Evolutionary conservation across 2,329 filamentous ascomycete genomes (phyloP).

Genomic region (Fusarium neocosmosporiellum): DNA sequence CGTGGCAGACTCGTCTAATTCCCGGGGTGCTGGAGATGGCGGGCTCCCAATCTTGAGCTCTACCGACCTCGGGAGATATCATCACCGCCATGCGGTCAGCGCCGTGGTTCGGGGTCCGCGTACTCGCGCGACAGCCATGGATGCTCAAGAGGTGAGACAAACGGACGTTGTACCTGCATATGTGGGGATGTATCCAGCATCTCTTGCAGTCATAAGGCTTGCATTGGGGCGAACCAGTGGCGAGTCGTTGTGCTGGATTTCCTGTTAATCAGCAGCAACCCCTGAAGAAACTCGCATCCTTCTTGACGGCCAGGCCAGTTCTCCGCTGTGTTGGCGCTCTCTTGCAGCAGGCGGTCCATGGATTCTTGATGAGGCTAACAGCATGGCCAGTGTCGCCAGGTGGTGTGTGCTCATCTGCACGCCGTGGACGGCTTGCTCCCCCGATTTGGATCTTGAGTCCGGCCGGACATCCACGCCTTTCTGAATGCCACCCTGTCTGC

Average conservation of each 20-base stretch:
- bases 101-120: not conserved
- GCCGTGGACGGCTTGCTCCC: constrained; percentile 31
- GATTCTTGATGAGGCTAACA: constrained; percentile 30
- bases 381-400: constrained; percentile 29
- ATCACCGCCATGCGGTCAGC: not conserved
- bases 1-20: not conserved
- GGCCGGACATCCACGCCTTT: constrained; percentile 30
- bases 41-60: not conserved
- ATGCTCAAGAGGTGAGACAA: constrained; percentile 12
- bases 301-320: constrained; percentile 7
- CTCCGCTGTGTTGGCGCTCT: constrained; percentile 12
- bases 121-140: constrained; percentile 13
- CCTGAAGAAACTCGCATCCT: constrained; percentile 10
- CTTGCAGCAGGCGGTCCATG: constrained; percentile 11
- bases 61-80: not conserved
- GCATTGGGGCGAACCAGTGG: constrained; percentile 12
- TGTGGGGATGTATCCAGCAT: constrained; percentile 21
- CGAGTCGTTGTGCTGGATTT: constrained; percentile 20
- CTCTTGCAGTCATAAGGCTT: constrained; percentile 29
- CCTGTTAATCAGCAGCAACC: constrained; percentile 15
- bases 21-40: not conserved
- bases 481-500: constrained; percentile 34
- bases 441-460: constrained; percentile 39
- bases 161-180: constrained; percentile 35
- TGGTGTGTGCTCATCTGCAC: constrained; percentile 36